Evolutionary conservation across 805 yeast species (phyloP).

Genomic region (Suhomyces vadensis): DNA sequence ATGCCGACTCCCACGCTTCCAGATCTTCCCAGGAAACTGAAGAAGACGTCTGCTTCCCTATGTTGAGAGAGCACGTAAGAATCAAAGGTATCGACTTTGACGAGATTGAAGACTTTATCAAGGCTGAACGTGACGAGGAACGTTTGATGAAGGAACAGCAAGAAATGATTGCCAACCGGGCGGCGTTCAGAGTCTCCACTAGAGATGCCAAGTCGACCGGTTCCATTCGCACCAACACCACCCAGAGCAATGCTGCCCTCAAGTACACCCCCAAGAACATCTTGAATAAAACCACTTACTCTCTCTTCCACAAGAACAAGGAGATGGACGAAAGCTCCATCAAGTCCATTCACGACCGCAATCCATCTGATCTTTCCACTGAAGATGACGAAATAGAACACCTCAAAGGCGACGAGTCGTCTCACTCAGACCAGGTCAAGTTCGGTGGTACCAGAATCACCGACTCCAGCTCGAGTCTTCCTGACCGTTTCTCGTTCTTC

Average conservation of each 20-base stretch:
- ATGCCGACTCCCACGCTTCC: slow-evolving; percentile 70
- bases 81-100: slow-evolving; percentile 85
- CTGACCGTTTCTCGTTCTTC: slow-evolving; percentile 49
- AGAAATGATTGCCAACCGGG: slow-evolving; percentile 3
- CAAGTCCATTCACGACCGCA: slow-evolving; percentile 8
- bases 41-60: slow-evolving; percentile 96
- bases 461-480: slow-evolving; percentile 37
- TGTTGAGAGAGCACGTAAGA: slow-evolving; percentile 62
- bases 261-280: slow-evolving; percentile 59
- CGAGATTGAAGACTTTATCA: slow-evolving; percentile 81
- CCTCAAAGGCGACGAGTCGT: slow-evolving; percentile 18
- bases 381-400: slow-evolving; percentile 18
- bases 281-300: slow-evolving; percentile 18
- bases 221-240: slow-evolving; percentile 36
- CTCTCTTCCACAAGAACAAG: neutral
- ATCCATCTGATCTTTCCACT: slow-evolving; percentile 24
- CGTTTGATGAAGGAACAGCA: slow-evolving; percentile 21
- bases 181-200: slow-evolving; percentile 7
- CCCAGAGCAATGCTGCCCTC: slow-evolving; percentile 52
- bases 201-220: slow-evolving; percentile 21
- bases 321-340: neutral
- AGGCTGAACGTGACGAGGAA: slow-evolving; percentile 55
- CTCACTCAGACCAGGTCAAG: slow-evolving; percentile 36
- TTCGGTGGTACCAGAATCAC: slow-evolving; percentile 41
- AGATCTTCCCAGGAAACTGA: slow-evolving; percentile 88